A percentile compares a stretch with the other conserved stretches of the same genome.
Evolutionary conservation across 108 stramenopile species (phyloP).

Genomic region (Nannochloropsis salina): DNA sequence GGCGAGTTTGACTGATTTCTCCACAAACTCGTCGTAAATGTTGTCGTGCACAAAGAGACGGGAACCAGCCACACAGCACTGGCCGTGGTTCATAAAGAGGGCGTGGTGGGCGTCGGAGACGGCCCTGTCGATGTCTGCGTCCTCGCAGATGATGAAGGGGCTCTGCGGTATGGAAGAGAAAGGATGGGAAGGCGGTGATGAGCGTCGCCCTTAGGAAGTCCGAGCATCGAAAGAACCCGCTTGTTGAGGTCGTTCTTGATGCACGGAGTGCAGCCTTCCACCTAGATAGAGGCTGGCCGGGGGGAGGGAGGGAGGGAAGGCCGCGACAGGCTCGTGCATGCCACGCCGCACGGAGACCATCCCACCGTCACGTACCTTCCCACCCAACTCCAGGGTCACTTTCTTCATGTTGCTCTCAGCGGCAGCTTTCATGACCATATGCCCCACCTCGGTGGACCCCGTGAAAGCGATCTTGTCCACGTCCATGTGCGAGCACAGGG

Average conservation of each 20-base stretch:
- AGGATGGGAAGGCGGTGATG: neutral
- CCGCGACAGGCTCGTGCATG: too few relatives aligned
- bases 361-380: conserved; percentile 49
- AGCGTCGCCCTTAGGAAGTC: too few relatives aligned
- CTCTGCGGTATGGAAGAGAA: neutral
- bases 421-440: conserved; percentile 52
- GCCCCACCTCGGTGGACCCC: conserved; percentile 51
- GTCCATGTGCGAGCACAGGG: conserved; percentile 54
- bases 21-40: conserved; percentile 54
- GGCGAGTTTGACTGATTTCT: conserved; percentile 26
- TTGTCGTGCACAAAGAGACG: conserved; percentile 63
- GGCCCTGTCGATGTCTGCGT: conserved; percentile 49
- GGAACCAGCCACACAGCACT: conserved; percentile 71
- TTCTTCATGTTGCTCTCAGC: conserved; percentile 49
- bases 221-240: too few relatives aligned
- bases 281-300: conserved; percentile 26
- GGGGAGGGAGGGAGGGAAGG: too few relatives aligned
- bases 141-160: conserved; percentile 50
- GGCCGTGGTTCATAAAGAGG: conserved; percentile 65
- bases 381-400: conserved; percentile 73
- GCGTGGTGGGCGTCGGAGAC: conserved; percentile 57
- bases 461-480: conserved; percentile 80
- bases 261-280: neutral
- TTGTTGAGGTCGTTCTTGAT: too few relatives aligned
- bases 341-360: too few relatives aligned